phyloP scores from a whole-genome alignment of 2,329 filamentous ascomycete genomes.

The Hymenoscyphus fraxineus region DNA sequence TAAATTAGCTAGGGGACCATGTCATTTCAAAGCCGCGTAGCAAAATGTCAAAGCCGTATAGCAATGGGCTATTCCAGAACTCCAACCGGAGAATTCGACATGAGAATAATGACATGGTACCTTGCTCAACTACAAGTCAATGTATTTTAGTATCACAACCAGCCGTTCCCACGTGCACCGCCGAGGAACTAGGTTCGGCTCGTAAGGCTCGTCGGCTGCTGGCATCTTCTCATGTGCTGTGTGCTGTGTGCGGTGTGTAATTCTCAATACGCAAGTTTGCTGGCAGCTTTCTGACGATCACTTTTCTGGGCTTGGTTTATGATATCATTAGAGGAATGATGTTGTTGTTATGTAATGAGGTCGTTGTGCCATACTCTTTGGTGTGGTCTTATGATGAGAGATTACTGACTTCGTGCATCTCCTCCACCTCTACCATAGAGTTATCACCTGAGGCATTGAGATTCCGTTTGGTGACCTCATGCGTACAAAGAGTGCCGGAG shows the following conservation, averaged over 20 bases:
- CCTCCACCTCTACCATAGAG: neutral
- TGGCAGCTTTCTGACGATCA: neutral
- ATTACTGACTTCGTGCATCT: neutral
- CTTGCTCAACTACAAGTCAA: neutral
- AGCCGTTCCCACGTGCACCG: neutral
- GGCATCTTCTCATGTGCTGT: neutral
- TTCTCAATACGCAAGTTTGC: neutral
- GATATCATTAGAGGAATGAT: neutral
- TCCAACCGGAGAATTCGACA: no score
- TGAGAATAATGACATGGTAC: neutral
- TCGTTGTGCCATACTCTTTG: neutral
- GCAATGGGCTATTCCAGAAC: no score
- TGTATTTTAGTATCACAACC: neutral
- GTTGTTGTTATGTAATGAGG: neutral
- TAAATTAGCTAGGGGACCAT: no score
- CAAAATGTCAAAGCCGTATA: no score
- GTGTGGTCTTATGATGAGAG: neutral
- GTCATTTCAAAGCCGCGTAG: no score
- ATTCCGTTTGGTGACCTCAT: neutral
- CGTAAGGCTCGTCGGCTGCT: neutral
- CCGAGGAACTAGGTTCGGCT: neutral
- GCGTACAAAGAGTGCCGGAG: neutral
- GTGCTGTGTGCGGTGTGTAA: no score
- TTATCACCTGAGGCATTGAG: neutral
- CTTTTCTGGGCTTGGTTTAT: neutral